These are phyloP conservation scores for Solanum sejunctum DNA, from an alignment of 257 asterid species.

Conservation along the genomic window DNA sequence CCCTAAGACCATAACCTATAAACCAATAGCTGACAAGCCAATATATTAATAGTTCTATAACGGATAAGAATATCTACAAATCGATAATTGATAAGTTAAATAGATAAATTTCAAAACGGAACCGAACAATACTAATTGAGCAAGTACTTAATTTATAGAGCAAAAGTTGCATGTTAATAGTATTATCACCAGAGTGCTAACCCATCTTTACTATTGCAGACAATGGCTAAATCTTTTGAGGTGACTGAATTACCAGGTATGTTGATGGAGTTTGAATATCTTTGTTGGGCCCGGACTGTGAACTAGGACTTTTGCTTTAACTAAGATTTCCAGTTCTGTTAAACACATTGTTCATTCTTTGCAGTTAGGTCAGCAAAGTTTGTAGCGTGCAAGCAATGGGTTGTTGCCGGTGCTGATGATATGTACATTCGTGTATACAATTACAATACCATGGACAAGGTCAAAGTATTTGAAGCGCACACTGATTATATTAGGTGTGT, in stretches of 20 bases:
- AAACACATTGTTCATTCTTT: constrained; percentile 9
- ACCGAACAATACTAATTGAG: not conserved
- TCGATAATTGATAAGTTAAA: too few species aligned
- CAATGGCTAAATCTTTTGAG: constrained; percentile 88
- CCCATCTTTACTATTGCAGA: constrained; percentile 35
- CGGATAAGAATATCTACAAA: too few species aligned
- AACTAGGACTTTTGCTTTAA: not conserved
- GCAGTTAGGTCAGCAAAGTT: constrained; percentile 98
- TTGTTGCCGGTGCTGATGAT: constrained; percentile 98
- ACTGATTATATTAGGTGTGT: constrained; percentile 98
- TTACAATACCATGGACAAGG: constrained; percentile 97
- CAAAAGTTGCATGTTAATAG: not conserved
- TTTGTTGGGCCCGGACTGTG: constrained; percentile 1
- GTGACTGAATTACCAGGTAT: constrained; percentile 95
- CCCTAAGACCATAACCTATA: too few species aligned
- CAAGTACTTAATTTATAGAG: not conserved
- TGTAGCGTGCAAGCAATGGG: constrained; percentile 92
- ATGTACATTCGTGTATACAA: constrained; percentile 94
- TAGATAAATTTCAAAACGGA: too few species aligned
- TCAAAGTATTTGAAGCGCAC: constrained; percentile 94
- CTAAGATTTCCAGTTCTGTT: not conserved
- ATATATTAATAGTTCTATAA: too few species aligned
- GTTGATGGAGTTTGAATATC: constrained; percentile 1
- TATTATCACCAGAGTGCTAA: not conserved
- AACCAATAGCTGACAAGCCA: too few species aligned